These are phyloP conservation scores for Dictyophora rubrovolvata DNA, from an alignment of 768 basidiomycete species.

Conservation along the genomic window DNA sequence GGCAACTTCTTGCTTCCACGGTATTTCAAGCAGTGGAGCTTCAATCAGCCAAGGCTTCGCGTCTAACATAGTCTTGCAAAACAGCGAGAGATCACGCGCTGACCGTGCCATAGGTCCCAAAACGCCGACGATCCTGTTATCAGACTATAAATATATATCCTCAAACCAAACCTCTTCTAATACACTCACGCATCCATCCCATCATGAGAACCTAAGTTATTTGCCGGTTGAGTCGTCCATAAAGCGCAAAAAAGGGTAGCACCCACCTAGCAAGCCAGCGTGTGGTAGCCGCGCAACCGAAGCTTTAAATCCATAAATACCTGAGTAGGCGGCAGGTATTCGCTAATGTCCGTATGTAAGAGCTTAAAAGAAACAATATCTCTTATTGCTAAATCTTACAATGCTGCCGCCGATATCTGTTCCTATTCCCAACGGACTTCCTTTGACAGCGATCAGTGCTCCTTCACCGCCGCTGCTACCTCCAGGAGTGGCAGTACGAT, in stretches of 20 bases:
- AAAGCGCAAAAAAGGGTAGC: background rate
- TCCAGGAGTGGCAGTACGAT: conserved; percentile 31
- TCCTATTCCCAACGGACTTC: conserved; percentile 30
- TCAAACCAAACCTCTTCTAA: background rate
- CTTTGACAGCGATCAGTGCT: conserved; percentile 34
- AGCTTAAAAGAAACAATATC: background rate
- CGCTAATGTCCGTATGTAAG: conserved; percentile 16
- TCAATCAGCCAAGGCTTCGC: conserved; percentile 37
- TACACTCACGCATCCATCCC: conserved; percentile 35
- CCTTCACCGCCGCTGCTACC: conserved; percentile 42
- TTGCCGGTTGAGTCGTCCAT: conserved; percentile 14
- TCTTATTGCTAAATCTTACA: conserved; percentile 17
- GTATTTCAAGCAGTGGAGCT: conserved; percentile 37
- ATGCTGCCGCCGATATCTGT: conserved; percentile 43
- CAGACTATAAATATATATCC: background rate
- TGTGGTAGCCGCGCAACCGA: conserved; percentile 44
- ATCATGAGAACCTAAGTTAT: conserved; percentile 28
- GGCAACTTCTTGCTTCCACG: conserved; percentile 34
- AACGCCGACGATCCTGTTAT: conserved; percentile 31
- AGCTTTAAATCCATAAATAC: conserved; percentile 35
- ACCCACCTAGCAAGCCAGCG: conserved; percentile 29
- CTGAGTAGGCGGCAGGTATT: conserved; percentile 31
- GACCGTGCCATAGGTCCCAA: conserved; percentile 40
- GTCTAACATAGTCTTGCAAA: conserved; percentile 37
- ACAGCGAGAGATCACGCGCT: conserved; percentile 38